Evolutionary conservation across 2,329 filamentous ascomycete genomes (phyloP).

Genomic region (Lanzia echinophila): DNA sequence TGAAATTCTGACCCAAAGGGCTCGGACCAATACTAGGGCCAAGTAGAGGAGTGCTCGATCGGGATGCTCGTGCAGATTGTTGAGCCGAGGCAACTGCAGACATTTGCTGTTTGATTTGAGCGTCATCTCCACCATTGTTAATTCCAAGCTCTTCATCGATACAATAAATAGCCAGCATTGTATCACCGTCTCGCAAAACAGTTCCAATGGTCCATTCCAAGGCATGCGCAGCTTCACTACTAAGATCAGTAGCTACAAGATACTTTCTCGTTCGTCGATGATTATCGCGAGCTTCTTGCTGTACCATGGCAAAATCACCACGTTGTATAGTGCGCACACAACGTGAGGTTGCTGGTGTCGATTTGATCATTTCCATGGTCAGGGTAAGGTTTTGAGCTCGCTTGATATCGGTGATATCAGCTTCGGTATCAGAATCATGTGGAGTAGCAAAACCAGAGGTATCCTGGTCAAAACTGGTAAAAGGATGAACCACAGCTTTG

Average conservation of each 20-base stretch:
- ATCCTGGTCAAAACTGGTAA: constrained; percentile 68
- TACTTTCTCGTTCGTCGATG: constrained; percentile 79
- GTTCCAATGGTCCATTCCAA: constrained; percentile 97
- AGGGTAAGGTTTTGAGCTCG: constrained; percentile 80
- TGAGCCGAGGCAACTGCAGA: constrained; percentile 58
- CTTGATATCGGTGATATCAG: constrained; percentile 76
- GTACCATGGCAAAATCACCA: constrained; percentile 73
- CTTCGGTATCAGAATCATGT: constrained; percentile 79
- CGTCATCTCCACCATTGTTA: constrained; percentile 48
- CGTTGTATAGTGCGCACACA: constrained; percentile 86
- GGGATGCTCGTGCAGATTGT: constrained; percentile 25
- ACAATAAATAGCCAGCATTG: constrained; percentile 86
- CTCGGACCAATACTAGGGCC: constrained; percentile 15
- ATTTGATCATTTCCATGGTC: constrained; percentile 71
- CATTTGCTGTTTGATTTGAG: constrained; percentile 68
- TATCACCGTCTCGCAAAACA: constrained; percentile 88
- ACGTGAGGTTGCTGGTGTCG: constrained; percentile 68
- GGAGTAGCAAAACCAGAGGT: constrained; percentile 48
- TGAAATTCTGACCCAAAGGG: constrained; percentile 19
- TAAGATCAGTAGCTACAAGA: constrained; percentile 90
- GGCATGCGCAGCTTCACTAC: constrained; percentile 88
- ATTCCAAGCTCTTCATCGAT: constrained; percentile 78
- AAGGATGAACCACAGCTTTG: constrained; percentile 65
- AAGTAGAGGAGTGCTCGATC: constrained; percentile 20
- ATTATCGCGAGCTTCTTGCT: constrained; percentile 71